Conservation (phyloP, 352 stramenopile species). For the Phytophthora parvispora region DNA sequence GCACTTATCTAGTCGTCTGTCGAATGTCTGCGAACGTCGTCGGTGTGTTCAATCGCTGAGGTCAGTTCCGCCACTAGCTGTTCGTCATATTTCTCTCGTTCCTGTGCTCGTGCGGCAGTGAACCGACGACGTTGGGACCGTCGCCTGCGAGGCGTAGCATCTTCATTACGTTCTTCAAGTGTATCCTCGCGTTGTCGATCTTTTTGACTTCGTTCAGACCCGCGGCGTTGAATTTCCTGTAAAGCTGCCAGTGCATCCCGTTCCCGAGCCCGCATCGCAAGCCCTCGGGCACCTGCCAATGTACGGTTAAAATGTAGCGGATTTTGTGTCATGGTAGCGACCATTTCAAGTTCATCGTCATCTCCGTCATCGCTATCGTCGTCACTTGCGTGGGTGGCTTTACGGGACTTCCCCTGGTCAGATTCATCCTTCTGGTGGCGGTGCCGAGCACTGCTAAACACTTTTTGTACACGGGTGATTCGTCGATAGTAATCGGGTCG, state of each 20-base stretch:
- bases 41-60: slow-evolving; percentile 30
- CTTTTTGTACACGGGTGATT: slow-evolving; percentile 71
- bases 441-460: slow-evolving; percentile 49
- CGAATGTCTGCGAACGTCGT: slow-evolving; percentile 19
- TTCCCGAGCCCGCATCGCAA: slow-evolving; percentile 49
- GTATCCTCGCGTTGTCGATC: no score
- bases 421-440: slow-evolving; percentile 23
- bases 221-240: slow-evolving; percentile 61
- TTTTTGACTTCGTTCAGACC: slow-evolving; percentile 38
- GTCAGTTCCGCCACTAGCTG: slow-evolving; percentile 24
- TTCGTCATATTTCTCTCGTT: slow-evolving; percentile 8
- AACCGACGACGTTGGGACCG: slow-evolving; percentile 22
- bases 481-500: slow-evolving; percentile 70
- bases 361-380: slow-evolving; percentile 44
- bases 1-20: slow-evolving; percentile 8
- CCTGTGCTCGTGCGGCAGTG: background rate
- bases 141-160: slow-evolving; percentile 9
- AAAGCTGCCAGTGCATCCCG: slow-evolving; percentile 61
- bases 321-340: slow-evolving; percentile 74
- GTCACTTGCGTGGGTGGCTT: background rate
- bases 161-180: slow-evolving; percentile 21
- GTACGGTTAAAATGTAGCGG: slow-evolving; percentile 64
- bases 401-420: slow-evolving; percentile 6
- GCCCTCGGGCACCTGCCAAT: slow-evolving; percentile 38
- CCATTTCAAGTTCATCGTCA: slow-evolving; percentile 74